Conservation (phyloP, 225 moss, liverwort and hornwort genomes). For the Straminergon stramineum region DNA sequence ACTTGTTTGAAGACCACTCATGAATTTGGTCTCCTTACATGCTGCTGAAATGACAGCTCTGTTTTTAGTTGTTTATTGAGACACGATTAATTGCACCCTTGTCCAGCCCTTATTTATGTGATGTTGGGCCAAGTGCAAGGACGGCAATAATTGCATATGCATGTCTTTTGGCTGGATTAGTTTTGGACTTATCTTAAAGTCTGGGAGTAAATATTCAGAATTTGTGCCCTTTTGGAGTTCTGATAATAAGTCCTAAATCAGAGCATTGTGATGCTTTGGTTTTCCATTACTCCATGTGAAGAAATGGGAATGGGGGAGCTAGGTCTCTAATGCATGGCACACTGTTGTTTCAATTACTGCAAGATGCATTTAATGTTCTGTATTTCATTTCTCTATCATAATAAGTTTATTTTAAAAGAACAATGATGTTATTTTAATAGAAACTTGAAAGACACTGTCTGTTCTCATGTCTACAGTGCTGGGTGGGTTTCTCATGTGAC, state of each 20-base stretch:
- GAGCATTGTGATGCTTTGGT: background rate
- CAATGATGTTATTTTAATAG: background rate
- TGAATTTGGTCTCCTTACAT: background rate
- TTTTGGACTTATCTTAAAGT: background rate
- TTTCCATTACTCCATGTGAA: background rate
- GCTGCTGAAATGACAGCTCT: background rate
- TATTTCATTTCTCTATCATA: background rate
- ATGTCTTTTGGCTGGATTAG: background rate
- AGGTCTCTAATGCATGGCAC: background rate
- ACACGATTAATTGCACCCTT: background rate
- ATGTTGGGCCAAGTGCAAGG: background rate
- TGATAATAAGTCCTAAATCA: background rate
- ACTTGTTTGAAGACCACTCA: background rate
- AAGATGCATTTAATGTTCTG: background rate
- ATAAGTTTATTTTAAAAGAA: background rate
- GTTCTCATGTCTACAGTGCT: background rate
- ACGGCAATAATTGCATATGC: background rate
- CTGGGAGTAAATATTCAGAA: background rate
- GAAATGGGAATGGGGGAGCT: background rate
- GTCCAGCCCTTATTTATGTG: background rate
- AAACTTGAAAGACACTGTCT: background rate
- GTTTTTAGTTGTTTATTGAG: background rate
- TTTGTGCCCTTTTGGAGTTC: background rate
- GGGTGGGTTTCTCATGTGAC: background rate
- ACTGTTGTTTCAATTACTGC: background rate